phyloP scores from a whole-genome alignment of 441 rosid genomes.

The Aquilaria agallochum region DNA sequence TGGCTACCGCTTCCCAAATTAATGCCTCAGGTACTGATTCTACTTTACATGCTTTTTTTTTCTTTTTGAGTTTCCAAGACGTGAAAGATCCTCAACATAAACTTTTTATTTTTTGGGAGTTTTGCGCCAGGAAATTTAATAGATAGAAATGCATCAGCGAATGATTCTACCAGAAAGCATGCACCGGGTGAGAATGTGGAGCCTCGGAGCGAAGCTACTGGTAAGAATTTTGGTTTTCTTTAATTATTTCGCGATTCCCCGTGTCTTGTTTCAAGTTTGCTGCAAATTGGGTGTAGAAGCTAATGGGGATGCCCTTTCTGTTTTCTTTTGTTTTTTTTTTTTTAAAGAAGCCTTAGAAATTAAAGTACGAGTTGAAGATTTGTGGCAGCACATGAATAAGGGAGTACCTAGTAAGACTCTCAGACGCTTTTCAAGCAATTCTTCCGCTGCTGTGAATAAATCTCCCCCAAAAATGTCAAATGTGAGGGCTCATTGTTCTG shows the following conservation, averaged over 20 bases:
- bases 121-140: conserved; percentile 7
- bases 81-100: background rate
- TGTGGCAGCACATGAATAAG: conserved; percentile 73
- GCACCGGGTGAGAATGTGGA: conserved; percentile 18
- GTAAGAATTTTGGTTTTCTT: conserved; percentile 19
- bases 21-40: too few relatives aligned
- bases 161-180: conserved; percentile 21
- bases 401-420: conserved; percentile 29
- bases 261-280: background rate
- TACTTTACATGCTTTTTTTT: background rate
- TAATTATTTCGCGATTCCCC: background rate
- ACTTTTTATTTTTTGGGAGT: conserved; percentile 16
- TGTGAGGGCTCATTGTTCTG: conserved; percentile 26
- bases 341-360: conserved; percentile 18
- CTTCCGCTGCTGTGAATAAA: conserved; percentile 21
- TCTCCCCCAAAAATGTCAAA: conserved; percentile 30
- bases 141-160: conserved; percentile 29
- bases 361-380: conserved; percentile 39
- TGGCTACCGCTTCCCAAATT: too few relatives aligned
- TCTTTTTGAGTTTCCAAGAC: too few relatives aligned
- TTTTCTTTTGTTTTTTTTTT: background rate
- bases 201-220: conserved; percentile 21
- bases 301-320: background rate
- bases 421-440: conserved; percentile 24
- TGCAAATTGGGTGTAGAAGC: too few relatives aligned